A percentile compares a stretch with the other conserved stretches of the same genome.
phyloP scores from a whole-genome alignment of 2,329 filamentous ascomycete genomes.

The Aspergillus texensis region DNA sequence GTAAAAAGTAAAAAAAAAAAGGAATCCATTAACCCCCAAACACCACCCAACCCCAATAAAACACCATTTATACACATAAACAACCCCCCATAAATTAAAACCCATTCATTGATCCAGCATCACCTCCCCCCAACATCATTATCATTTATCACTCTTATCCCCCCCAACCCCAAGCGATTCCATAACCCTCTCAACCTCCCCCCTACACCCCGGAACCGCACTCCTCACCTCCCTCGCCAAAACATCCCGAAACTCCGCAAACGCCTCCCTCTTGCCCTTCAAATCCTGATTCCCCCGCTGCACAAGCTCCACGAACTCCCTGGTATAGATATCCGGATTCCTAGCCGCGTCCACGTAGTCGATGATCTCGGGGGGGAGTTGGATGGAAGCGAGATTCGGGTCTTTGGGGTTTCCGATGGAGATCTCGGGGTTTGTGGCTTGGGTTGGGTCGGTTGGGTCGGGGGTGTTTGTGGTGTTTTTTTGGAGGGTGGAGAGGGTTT shows the following conservation, averaged over 20 bases:
- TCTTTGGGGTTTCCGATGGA: background rate
- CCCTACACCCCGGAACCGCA: slow-evolving; percentile 59
- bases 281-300: slow-evolving; percentile 65
- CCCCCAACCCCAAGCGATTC: background rate
- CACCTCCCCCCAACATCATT: background rate
- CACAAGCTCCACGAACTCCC: slow-evolving; percentile 66
- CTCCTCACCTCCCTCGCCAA: slow-evolving; percentile 60
- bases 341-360: slow-evolving; percentile 64
- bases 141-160: background rate
- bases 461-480: slow-evolving; percentile 35
- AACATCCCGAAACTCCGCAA: slow-evolving; percentile 60
- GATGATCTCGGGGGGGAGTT: slow-evolving; percentile 64
- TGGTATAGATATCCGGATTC: slow-evolving; percentile 68
- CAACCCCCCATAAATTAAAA: too few species aligned
- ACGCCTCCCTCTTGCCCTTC: slow-evolving; percentile 63
- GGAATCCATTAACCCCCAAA: too few species aligned
- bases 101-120: background rate
- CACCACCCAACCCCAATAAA: too few species aligned
- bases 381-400: slow-evolving; percentile 33
- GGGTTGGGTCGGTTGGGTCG: background rate
- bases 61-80: too few species aligned
- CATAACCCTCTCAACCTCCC: slow-evolving; percentile 56
- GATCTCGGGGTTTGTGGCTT: slow-evolving; percentile 9
- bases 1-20: too few species aligned
- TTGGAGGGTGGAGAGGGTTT: slow-evolving; percentile 57